These are phyloP conservation scores for Citrullus colocynthis DNA, from an alignment of 306 rosid genomes.

Conservation along the genomic window DNA sequence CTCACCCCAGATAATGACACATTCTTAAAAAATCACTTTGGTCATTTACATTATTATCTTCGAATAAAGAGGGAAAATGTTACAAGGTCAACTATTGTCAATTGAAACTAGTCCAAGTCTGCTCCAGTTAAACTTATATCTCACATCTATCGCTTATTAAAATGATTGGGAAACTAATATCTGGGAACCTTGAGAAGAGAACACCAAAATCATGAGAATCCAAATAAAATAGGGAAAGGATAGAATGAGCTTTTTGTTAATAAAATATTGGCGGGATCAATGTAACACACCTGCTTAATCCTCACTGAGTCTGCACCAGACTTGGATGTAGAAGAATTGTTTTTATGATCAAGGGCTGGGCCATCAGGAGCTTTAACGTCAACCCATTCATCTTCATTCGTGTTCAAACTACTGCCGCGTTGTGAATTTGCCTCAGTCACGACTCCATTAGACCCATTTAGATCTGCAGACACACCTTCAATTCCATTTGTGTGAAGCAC, in stretches of 20 bases:
- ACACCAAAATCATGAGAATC: not conserved
- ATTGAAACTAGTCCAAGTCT: not conserved
- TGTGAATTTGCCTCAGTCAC: conserved; percentile 19
- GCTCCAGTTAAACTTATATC: not conserved
- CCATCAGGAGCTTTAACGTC: conserved; percentile 40
- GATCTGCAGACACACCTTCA: conserved; percentile 19
- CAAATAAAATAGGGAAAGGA: not conserved
- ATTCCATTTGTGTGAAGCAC: conserved; percentile 25
- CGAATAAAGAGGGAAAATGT: not conserved
- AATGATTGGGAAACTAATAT: not conserved
- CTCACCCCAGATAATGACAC: not conserved
- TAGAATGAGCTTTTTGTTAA: not conserved
- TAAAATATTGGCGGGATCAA: not conserved
- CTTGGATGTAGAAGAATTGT: conserved; percentile 9
- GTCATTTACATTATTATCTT: not conserved
- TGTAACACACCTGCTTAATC: conserved; percentile 33
- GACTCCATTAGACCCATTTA: conserved; percentile 15
- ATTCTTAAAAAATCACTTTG: not conserved
- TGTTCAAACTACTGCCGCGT: conserved; percentile 14
- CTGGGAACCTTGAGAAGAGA: not conserved
- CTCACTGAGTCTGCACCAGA: conserved; percentile 6
- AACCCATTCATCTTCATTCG: conserved; percentile 77
- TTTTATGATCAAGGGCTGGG: conserved; percentile 10
- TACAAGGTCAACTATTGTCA: not conserved
- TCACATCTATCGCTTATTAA: not conserved